phyloP scores from a whole-genome alignment of 371 early-diverging fungal species.

The Lichtheimia hyalospora region DNA sequence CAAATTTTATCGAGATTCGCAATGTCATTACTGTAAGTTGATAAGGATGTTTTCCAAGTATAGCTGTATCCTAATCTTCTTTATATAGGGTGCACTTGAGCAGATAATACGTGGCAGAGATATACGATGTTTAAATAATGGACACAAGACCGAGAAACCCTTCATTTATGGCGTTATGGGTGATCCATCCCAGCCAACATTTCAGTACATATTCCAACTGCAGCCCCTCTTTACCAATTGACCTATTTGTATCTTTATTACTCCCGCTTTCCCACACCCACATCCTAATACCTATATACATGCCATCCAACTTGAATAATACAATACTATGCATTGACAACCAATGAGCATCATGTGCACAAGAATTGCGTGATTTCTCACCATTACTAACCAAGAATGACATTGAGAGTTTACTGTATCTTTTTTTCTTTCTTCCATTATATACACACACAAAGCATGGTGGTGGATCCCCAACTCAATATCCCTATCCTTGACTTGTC shows the following conservation, averaged over 20 bases:
- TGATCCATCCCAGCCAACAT: constrained; percentile 27
- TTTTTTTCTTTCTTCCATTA: neutral
- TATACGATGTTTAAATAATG: constrained; percentile 54
- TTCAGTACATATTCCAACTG: constrained; percentile 31
- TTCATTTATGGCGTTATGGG: constrained; percentile 41
- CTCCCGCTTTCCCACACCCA: neutral
- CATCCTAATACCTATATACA: constrained; percentile 1
- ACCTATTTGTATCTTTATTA: neutral
- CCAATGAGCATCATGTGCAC: neutral
- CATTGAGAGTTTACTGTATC: neutral
- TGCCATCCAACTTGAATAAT: neutral
- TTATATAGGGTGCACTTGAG: constrained; percentile 52
- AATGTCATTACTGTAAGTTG: constrained; percentile 40
- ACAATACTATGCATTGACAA: too few relatives aligned
- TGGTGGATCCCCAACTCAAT: neutral
- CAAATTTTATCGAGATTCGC: constrained; percentile 45
- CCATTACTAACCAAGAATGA: neutral
- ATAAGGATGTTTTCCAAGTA: neutral
- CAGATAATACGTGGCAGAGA: constrained; percentile 65
- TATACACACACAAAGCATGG: neutral
- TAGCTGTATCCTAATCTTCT: neutral
- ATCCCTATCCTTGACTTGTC: constrained; percentile 32
- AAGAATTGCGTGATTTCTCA: constrained; percentile 2
- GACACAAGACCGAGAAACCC: constrained; percentile 43
- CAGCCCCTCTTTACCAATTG: constrained; percentile 3